Base-by-base conservation (phyloP, 495 filamentous ascomycete genomes). In the Cercophora scortea region DNA sequence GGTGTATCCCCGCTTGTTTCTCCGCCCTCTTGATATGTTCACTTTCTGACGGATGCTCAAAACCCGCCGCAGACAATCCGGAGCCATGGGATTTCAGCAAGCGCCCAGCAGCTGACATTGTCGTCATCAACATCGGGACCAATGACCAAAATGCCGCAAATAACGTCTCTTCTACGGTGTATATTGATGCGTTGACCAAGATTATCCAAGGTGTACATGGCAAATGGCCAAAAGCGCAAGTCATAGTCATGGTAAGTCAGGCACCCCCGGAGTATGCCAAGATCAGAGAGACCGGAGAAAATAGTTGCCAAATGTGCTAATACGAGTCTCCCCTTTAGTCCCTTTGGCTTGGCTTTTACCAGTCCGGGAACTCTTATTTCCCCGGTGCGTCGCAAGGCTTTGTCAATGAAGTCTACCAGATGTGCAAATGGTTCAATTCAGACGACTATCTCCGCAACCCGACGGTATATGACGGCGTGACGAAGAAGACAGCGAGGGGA, bases 51-150 rank as follows among this genome's bases (percentile, higher is more conserved):
- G 5, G 25, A 5, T 5, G 25, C 25, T 25, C 25, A 25, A 25
- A 25, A 25, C 5, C 25, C 2, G 13, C 9, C 36, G 17, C 38
- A 73, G 71, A 73, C 32, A 68, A 76, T 2, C 78, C 81, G 0
- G 79, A 85, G 51, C 61, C 71, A 0, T 87, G 79, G 79, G 76
- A 83, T 55, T 84, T 86, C 48, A 65, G 61, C 6, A 74, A 73
- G 33, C 77, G 81, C 13, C 77, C 73, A n/a, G 72, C 74, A 1
- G 81, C 83, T 4, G 83, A 86, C 56, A 69, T 89, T 8, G 83
- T 84, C 11, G 56, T 87, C 53, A 84, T 87, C 60, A 81, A 86
- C 57, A 71, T 88, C 40, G 84, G 83, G 25, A 85, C 82, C 15
- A 87, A 87, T 55, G 85, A 87, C 62, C 74, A 76, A 52, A 82